Percentiles rank a stretch among this genome's conserved stretches.
phyloP scores from a whole-genome alignment of 2,329 filamentous ascomycete species.

The Alternaria sp. region DNA sequence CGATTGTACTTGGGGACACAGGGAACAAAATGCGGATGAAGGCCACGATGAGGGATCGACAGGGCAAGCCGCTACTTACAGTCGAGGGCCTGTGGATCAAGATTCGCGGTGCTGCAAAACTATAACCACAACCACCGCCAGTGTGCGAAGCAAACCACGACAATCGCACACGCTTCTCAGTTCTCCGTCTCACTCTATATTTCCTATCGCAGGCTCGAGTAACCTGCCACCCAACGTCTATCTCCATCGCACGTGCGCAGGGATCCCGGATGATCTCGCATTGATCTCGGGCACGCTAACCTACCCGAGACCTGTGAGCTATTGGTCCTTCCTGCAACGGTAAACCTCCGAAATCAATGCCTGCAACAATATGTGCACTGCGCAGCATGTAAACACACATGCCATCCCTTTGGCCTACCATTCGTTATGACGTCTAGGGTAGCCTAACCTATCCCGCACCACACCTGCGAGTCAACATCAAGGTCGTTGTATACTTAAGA shows the following conservation, averaged over 20 bases:
- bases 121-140: constrained; percentile 9
- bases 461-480: not conserved
- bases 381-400: constrained; percentile 16
- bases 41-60: constrained; percentile 32
- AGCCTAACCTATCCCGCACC: not conserved
- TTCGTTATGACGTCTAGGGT: constrained; percentile 9
- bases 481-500: constrained; percentile 11
- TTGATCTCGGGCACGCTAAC: constrained; percentile 17
- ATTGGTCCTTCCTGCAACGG: constrained; percentile 17
- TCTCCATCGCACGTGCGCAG: constrained; percentile 17
- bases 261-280: constrained; percentile 15
- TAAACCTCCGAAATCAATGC: constrained; percentile 14
- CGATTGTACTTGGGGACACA: constrained; percentile 25
- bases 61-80: constrained; percentile 27
- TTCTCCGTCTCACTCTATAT: not conserved
- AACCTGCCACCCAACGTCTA: constrained; percentile 5
- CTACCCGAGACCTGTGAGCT: constrained; percentile 1
- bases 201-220: not conserved
- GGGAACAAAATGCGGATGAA: constrained; percentile 27
- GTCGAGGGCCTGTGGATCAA: constrained; percentile 30
- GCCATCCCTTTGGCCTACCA: constrained; percentile 8
- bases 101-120: constrained; percentile 22
- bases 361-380: constrained; percentile 14
- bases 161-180: not conserved
- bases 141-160: not conserved